A percentile compares a stretch with the other conserved stretches of the same genome.
These are phyloP conservation scores for Phytophthora brassicae DNA, from an alignment of 352 stramenopile species.

Conservation along the genomic window DNA sequence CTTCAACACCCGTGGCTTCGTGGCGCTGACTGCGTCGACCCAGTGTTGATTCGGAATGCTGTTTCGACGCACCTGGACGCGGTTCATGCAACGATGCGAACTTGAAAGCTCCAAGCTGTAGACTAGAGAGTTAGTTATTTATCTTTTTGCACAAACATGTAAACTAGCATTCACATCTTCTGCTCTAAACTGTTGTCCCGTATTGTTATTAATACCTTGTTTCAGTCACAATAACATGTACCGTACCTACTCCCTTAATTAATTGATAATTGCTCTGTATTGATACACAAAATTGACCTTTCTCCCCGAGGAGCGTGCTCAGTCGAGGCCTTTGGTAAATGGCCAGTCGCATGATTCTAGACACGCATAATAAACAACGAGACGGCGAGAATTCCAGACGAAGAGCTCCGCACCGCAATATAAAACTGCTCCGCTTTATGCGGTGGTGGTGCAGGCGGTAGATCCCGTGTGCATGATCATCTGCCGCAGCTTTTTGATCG, in stretches of 20 bases:
- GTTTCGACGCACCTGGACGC: constrained; percentile 46
- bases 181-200: too few relatives aligned
- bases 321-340: constrained; percentile 4
- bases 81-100: too few relatives aligned
- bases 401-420: too few relatives aligned
- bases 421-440: too few relatives aligned
- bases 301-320: constrained; percentile 22
- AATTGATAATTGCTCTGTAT: constrained; percentile 34
- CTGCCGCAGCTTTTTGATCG: constrained; percentile 70
- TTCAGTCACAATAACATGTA: background rate
- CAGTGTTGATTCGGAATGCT: constrained; percentile 26
- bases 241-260: background rate
- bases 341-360: constrained; percentile 25
- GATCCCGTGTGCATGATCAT: constrained; percentile 52
- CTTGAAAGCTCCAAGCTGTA: constrained; percentile 15
- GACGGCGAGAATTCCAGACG: constrained; percentile 1
- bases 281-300: constrained; percentile 36
- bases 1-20: constrained; percentile 64
- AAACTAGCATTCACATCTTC: constrained; percentile 8
- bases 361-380: constrained; percentile 43
- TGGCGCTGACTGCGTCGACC: constrained; percentile 47
- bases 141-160: constrained; percentile 24
- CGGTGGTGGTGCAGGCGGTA: constrained; percentile 39
- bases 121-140: constrained; percentile 25
- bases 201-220: too few relatives aligned